Base-by-base conservation (phyloP, 768 basidiomycete genomes). In the Trametes elegans region DNA sequence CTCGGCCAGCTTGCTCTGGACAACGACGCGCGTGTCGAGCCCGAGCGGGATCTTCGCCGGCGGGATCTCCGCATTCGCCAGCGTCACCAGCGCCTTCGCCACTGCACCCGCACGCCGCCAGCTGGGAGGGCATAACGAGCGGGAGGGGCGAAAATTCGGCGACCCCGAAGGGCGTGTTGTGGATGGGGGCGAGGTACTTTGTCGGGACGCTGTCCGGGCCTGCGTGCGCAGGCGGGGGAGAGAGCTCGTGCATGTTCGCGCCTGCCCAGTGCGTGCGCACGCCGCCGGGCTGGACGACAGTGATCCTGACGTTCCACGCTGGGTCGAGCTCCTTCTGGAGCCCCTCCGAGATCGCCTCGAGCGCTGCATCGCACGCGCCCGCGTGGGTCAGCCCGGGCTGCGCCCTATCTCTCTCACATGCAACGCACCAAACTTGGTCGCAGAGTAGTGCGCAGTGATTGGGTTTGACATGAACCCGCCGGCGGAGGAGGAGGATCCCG, bases 401-500 rank as follows among this genome's bases (percentile, higher is more conserved):
- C n/a, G n/a, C n/a, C n/a, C n/a, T n/a, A n/a, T n/a, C n/a, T n/a
- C n/a, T n/a, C n/a, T n/a, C n/a, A n/a, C n/a, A n/a, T n/a, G n/a
- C n/a, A n/a, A n/a, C n/a, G n/a, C n/a, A n/a, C n/a, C n/a, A n/a
- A n/a, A 74, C 60, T 74, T 74, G 32, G 62, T 67, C 14, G 71
- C 69, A 24, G 58, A 60, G 58, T 73, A 73, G 55, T 64, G 73
- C 3, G 69, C 59, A 23, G 71, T 40, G 9, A 59, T 66, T 1
- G 69, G 69, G 38, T 66, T 69, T n/a, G 62, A 70, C 3, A 38
- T 58, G 52, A 69, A 73, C 0, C 72, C 73, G 16, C 71, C 71
- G 36, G 53, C 49, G 6, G 70, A 66, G 36, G 65, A 68, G 29
- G 73, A 51, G 55, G n/a, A n/a, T n/a, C n/a, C n/a, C n/a, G n/a